Conservation (phyloP, 2,329 filamentous ascomycete species). For the Epichloe gansuensis region DNA sequence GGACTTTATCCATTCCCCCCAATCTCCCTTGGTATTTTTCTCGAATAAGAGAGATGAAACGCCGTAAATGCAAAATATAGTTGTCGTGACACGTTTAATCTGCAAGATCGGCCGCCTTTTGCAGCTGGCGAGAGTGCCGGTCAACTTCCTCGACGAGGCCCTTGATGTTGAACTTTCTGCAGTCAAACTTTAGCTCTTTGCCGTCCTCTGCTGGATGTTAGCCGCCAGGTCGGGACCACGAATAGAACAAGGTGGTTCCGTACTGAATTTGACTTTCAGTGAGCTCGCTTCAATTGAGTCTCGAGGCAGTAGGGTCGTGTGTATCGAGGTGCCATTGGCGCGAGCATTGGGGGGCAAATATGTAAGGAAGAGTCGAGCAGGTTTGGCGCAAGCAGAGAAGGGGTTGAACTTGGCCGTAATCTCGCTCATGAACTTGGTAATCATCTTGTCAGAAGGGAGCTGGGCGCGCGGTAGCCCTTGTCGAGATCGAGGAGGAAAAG, state of each 20-base stretch:
- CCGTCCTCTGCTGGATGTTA: conserved; percentile 59
- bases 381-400: conserved; percentile 66
- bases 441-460: conserved; percentile 42
- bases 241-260: conserved; percentile 14
- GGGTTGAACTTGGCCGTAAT: conserved; percentile 85
- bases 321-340: conserved; percentile 59
- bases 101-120: conserved; percentile 68
- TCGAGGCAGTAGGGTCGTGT: conserved; percentile 61
- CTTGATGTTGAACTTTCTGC: conserved; percentile 70
- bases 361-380: conserved; percentile 78
- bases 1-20: conserved; percentile 8
- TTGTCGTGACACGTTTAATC: conserved; percentile 23
- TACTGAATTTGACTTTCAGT: conserved; percentile 78
- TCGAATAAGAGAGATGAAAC: conserved; percentile 12
- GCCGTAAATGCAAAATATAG: conserved; percentile 19
- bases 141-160: conserved; percentile 82
- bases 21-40: not conserved
- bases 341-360: conserved; percentile 71
- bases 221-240: conserved; percentile 3
- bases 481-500: not conserved
- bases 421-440: conserved; percentile 75
- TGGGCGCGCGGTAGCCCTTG: conserved; percentile 3
- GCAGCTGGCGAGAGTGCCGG: conserved; percentile 69
- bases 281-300: conserved; percentile 53
- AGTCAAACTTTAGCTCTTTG: conserved; percentile 73